Conservation (phyloP, 148 eudicot species). For the Chenopodium quinoa region DNA sequence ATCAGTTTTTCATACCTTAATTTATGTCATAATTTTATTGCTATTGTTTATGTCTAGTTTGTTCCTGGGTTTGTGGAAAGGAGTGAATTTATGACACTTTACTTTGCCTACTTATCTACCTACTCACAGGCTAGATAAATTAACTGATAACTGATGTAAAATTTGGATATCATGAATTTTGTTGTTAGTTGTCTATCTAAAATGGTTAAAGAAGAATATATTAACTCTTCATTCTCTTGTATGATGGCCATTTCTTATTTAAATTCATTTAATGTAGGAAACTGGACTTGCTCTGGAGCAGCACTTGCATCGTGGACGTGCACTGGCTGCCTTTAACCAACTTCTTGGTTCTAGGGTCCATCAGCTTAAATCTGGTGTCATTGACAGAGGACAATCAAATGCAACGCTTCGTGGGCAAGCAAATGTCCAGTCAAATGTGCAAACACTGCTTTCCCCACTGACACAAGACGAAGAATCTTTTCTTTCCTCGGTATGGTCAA, state of each 20-base stretch:
- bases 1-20: conserved; percentile 9
- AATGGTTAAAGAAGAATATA: not conserved
- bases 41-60: not conserved
- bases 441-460: conserved; percentile 66
- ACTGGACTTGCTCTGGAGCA: conserved; percentile 80
- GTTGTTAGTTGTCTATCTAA: not conserved
- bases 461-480: conserved; percentile 75
- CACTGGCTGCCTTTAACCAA: conserved; percentile 79
- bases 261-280: conserved; percentile 42
- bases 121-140: not conserved
- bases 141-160: not conserved
- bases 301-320: conserved; percentile 93
- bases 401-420: conserved; percentile 54
- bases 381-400: conserved; percentile 47
- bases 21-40: not conserved
- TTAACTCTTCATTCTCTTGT: conserved; percentile 1
- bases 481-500: conserved; percentile 67
- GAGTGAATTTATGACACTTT: not conserved
- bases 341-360: conserved; percentile 73
- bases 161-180: conserved; percentile 6
- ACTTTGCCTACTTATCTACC: not conserved
- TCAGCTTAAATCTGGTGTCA: conserved; percentile 55
- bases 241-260: conserved; percentile 10
- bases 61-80: not conserved
- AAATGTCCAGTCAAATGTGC: conserved; percentile 77